Percentiles rank a stretch among this genome's conserved stretches.
Conservation (phyloP, 805 yeast species). For the Clavispora vitiphila region DNA sequence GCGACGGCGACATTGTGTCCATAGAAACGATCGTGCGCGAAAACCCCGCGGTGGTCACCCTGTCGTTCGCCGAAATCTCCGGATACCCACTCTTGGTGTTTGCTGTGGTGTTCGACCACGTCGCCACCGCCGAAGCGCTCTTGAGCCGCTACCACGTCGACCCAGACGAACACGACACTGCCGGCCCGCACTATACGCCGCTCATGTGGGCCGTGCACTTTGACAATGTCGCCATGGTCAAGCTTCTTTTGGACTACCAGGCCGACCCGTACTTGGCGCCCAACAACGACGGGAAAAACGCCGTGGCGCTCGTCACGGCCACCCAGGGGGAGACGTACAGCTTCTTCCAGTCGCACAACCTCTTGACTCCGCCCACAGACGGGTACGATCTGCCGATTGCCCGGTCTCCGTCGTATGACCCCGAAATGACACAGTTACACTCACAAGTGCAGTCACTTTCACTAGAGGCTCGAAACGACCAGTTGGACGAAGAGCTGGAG, state of each 20-base stretch:
- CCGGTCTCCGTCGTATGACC: constrained; percentile 13
- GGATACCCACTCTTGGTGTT: constrained; percentile 40
- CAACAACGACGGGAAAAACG: constrained; percentile 36
- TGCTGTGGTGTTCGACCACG: constrained; percentile 51
- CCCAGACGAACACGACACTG: constrained; percentile 46
- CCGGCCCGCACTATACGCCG: constrained; percentile 54
- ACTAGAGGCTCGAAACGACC: constrained; percentile 14
- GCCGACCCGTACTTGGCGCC: constrained; percentile 53
- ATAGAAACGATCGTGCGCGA: constrained; percentile 23
- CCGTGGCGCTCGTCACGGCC: constrained; percentile 53
- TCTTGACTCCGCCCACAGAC: constrained; percentile 13
- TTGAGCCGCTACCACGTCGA: constrained; percentile 41
- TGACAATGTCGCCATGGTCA: constrained; percentile 50
- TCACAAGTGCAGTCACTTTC: constrained; percentile 31
- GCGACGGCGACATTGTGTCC: constrained; percentile 35
- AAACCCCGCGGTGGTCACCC: constrained; percentile 18
- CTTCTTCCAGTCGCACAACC: constrained; percentile 51
- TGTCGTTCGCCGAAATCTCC: constrained; percentile 21
- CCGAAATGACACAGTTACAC: constrained; percentile 31
- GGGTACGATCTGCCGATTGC: constrained; percentile 13
- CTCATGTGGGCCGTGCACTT: constrained; percentile 83
- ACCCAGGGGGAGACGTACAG: constrained; percentile 49
- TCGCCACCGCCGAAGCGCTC: constrained; percentile 42
- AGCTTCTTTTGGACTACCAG: constrained; percentile 53
- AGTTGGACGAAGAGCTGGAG: constrained; percentile 22